Conservation (phyloP, 2,329 filamentous ascomycete species). For the Dactylella cylindrospora region DNA sequence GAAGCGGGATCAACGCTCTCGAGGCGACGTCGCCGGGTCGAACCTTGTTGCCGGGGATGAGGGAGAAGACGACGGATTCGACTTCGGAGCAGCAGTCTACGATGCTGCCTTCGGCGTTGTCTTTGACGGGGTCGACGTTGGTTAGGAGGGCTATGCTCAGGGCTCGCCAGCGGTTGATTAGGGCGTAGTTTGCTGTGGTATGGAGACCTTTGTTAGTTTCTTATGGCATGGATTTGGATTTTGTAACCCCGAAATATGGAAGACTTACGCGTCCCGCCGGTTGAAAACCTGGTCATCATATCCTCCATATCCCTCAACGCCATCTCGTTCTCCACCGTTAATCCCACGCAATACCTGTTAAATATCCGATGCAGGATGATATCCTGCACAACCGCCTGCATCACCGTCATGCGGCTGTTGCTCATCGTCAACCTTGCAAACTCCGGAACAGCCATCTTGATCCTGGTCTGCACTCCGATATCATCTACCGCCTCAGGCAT, state of each 20-base stretch:
- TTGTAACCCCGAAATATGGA: too few species aligned
- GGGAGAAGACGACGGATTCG: conserved; percentile 41
- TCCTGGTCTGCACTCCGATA: conserved; percentile 19
- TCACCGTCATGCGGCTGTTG: conserved; percentile 43
- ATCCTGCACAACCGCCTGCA: conserved; percentile 43
- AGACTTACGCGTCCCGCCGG: conserved; percentile 15
- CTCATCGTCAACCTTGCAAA: conserved; percentile 41
- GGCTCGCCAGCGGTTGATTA: conserved; percentile 43
- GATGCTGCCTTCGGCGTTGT: conserved; percentile 34
- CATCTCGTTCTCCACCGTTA: conserved; percentile 26
- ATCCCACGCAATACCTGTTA: conserved; percentile 35
- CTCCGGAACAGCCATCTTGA: conserved; percentile 26
- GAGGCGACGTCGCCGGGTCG: conserved; percentile 38
- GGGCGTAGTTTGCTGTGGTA: conserved; percentile 36
- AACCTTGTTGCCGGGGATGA: conserved; percentile 33
- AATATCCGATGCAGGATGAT: conserved; percentile 35
- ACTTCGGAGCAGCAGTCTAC: conserved; percentile 43
- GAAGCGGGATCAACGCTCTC: conserved; percentile 27
- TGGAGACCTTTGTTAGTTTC: neutral
- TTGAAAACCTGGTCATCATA: conserved; percentile 19
- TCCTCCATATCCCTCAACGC: conserved; percentile 29
- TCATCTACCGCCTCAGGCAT: conserved; percentile 36
- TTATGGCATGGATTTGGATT: too few species aligned
- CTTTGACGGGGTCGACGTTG: conserved; percentile 29
- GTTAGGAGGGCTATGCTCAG: conserved; percentile 36